Conservation (phyloP, 2,329 filamentous ascomycete genomes). For the Neopestalotiopsis clavispora region DNA sequence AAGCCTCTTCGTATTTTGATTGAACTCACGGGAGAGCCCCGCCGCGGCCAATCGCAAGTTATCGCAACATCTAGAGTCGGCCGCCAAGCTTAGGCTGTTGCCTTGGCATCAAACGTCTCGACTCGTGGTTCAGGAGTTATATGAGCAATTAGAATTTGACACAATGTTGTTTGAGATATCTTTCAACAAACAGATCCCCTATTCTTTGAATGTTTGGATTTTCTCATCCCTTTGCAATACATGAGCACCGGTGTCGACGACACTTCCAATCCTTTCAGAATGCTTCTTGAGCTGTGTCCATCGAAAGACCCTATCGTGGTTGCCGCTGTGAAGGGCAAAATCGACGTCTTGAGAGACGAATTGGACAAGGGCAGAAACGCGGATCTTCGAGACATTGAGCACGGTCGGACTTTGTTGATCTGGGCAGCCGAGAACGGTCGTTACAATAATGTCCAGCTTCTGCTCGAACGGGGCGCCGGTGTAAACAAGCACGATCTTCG, state of each 20-base stretch:
- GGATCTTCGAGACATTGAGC: neutral
- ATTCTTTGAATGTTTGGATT: too few species aligned
- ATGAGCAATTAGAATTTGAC: too few species aligned
- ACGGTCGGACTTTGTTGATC: neutral
- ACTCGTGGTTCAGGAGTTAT: too few species aligned
- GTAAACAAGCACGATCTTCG: neutral
- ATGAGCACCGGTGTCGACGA: neutral
- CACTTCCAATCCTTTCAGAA: neutral
- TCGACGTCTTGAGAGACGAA: neutral
- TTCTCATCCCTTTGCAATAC: too few species aligned
- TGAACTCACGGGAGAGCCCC: neutral
- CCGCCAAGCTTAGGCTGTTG: neutral
- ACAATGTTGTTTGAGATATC: too few species aligned
- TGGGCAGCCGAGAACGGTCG: neutral
- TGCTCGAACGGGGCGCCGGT: neutral
- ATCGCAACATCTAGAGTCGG: neutral
- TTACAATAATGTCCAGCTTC: neutral
- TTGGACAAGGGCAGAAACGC: neutral
- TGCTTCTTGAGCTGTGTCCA: neutral
- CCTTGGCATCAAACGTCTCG: neutral
- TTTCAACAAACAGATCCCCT: too few species aligned
- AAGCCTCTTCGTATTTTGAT: neutral
- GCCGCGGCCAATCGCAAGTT: neutral
- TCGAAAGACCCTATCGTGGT: neutral
- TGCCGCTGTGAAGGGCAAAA: neutral